Base-by-base conservation (phyloP, 164 flowering plant genomes). In the Cinnamomum chago region DNA sequence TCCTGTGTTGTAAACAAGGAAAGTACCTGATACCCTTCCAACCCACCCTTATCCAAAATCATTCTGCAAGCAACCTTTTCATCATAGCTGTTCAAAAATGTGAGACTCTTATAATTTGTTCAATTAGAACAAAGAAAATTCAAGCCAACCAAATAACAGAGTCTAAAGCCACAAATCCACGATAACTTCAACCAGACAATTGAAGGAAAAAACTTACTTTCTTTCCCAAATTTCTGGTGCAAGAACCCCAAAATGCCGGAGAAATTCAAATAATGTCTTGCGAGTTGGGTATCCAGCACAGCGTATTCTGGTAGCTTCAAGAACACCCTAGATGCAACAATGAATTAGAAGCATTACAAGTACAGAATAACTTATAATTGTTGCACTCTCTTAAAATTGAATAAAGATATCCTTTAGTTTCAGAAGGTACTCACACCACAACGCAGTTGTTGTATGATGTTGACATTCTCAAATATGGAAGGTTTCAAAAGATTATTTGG, bases 231-330 rank as follows among this genome's bases (percentile, higher is more conserved):
- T 80, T 71, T 90, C 96, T 11, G 91, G 90, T 24, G 90, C 92
- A 73, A 94, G 92, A 76, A 89, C 67, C 50, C 85, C 77, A 78
- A 89, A 94, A n/a, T 97, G 90, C 51, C 75, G 71, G 20, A 92
- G 79, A 72, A 94, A 94, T 73, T 94, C 95, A 82, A 33, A 70
- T 77, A 92, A 92, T 51, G 88, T 84, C 80, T 80, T 81, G 25
- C 86, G 86, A 76, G 96, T 88, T 72, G 98, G 97, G 77, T 88
- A 92, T 79, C 97, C 97, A 60, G 95, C 90, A 86, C 92, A 88
- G 81, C 93, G 90, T 70, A 94, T 90, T 86, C 92, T 84, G 60
- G 92, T 89, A 70, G 97, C 98, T 81, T 94, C 98, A 47, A 94
- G 81, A 79, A 94, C 96, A 82, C 98, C 98, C 98, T 94, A 77